phyloP scores from a whole-genome alignment of 2,329 filamentous ascomycete genomes.

The Daldinia sp. region DNA sequence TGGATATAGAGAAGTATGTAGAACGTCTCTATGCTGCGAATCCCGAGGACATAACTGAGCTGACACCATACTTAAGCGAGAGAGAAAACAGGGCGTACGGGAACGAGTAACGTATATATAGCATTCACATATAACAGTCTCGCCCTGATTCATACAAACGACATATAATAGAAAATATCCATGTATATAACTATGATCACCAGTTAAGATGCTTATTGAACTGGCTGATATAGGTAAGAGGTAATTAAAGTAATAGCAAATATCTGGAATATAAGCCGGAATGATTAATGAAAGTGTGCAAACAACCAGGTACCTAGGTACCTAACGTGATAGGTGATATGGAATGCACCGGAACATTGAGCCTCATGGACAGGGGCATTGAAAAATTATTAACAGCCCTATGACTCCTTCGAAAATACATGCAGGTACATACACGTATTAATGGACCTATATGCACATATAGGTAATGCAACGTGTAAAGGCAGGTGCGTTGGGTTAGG shows the following conservation, averaged over 20 bases:
- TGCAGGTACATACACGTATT: constrained; percentile 3
- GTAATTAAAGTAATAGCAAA: background rate
- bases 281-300: background rate
- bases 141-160: background rate
- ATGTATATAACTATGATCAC: background rate
- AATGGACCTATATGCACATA: too few species aligned
- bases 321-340: background rate
- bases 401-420: background rate
- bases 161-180: too few species aligned
- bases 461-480: constrained; percentile 3
- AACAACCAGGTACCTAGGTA: background rate
- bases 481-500: background rate
- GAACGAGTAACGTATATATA: too few species aligned
- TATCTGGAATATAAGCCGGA: background rate
- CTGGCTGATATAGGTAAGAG: background rate
- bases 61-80: background rate
- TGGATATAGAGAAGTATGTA: background rate
- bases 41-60: background rate
- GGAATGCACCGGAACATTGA: background rate
- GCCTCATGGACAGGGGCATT: background rate
- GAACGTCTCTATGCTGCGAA: background rate
- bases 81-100: too few species aligned
- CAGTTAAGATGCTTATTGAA: too few species aligned
- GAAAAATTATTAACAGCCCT: background rate
- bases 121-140: background rate